A percentile compares a stretch with the other conserved stretches of the same genome.
Conservation (phyloP, 176 grass and related monocot species). For the Echinochloa phyllopogon region DNA sequence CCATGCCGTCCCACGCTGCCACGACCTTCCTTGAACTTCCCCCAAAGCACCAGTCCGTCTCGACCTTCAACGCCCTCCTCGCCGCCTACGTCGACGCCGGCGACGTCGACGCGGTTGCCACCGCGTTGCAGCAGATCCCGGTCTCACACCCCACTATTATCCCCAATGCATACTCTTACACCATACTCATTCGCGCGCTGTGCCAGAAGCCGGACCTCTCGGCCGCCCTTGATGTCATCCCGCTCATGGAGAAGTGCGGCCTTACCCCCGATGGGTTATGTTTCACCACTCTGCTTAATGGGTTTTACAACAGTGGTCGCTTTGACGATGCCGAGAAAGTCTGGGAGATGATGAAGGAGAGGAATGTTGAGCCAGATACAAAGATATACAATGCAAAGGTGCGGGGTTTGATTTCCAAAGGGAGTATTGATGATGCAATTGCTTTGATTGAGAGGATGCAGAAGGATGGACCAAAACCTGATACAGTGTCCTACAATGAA, state of each 20-base stretch:
- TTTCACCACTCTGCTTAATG: slow-evolving; percentile 63
- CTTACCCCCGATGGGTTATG: slow-evolving; percentile 38
- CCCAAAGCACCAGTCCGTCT: slow-evolving; percentile 25
- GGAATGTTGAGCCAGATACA: too few relatives aligned
- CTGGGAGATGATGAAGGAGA: too few relatives aligned
- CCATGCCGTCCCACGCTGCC: slow-evolving; percentile 56
- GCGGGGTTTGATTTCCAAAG: too few relatives aligned
- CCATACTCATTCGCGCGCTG: slow-evolving; percentile 49
- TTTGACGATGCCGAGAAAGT: slow-evolving; percentile 42
- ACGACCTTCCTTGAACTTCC: slow-evolving; percentile 51
- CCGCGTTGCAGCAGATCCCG: slow-evolving; percentile 52
- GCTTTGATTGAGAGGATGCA: too few relatives aligned
- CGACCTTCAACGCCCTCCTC: slow-evolving; percentile 57
- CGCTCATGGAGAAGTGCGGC: slow-evolving; percentile 58
- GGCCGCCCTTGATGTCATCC: slow-evolving; percentile 45
- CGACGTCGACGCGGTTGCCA: slow-evolving; percentile 32
- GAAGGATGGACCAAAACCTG: too few relatives aligned
- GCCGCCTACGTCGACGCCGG: background rate
- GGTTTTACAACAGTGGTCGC: slow-evolving; percentile 37
- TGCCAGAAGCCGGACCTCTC: slow-evolving; percentile 55
- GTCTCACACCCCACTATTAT: slow-evolving; percentile 39
- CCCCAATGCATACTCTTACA: slow-evolving; percentile 55
- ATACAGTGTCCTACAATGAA: too few relatives aligned
- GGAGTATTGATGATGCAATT: too few relatives aligned
- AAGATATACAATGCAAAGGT: too few relatives aligned